Base-by-base conservation (phyloP, 2,329 filamentous ascomycete species). In the Beauveria australis region DNA sequence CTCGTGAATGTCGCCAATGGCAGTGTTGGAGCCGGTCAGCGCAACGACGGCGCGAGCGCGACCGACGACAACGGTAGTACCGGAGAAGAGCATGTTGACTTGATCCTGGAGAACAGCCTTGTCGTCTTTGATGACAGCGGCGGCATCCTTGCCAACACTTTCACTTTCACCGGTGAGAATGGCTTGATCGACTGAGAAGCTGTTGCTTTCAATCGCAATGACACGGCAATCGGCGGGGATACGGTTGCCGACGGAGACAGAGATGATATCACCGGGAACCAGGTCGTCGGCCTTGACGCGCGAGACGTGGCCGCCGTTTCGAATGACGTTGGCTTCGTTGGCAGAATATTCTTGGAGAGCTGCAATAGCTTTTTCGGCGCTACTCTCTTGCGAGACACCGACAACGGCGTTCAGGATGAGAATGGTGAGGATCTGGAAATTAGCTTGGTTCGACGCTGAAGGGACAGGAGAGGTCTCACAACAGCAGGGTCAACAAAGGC, bases 281-380 rank as follows among this genome's bases (percentile, higher is more conserved):
- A 99, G 78, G 66, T 97, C 92, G 70, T 99, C 94, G n/a, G 94
- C 94, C 80, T 94, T 96, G 77, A 99, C 79, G 66, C 89, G 86
- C 65, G 87, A 85, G 64, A 93, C 79, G 67, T 88, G 84, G 55
- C 93, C 92, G 68, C 77, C 76, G 77, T 93, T 87, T 69, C 94
- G 89, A 62, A 96, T 75, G 58, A 96, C 93, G 72, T 93, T 99
- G 67, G 94, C 93, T 75, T 96, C 91, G 76, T 97, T 99, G 70
- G 94, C 94, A 33, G 93, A 97, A 78, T 99, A 99, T 83, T 99
- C 93, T 77, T 99, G 94, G 61, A 99, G 84, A 49, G 94, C 94
- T 28, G 94, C 92, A 73, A 99, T 99, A 56, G 94, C 94, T 79
- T 97, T 97, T 75, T 99, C 94, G 66, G 94, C 94, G 72, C 92